Evolutionary conservation across 306 rosid genomes (phyloP).

Genomic region (Carpinus fangiana): DNA sequence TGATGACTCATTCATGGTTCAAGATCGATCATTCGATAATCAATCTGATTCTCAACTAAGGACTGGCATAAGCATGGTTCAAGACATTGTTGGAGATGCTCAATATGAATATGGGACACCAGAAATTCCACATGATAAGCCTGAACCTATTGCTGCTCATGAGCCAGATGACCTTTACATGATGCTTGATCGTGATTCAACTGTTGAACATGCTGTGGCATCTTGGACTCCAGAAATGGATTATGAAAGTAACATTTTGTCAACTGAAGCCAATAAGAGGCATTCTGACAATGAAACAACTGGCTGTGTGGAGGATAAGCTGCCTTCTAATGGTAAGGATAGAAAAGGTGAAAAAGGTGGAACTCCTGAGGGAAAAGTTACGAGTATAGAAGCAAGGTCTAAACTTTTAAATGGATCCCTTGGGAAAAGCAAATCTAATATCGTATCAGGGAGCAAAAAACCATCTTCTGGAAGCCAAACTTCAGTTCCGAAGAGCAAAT

Average conservation of each 20-base stretch:
- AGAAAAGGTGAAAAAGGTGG: conserved; percentile 40
- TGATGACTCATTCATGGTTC: conserved; percentile 96
- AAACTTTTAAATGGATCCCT: conserved; percentile 54
- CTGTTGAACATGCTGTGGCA: conserved; percentile 46
- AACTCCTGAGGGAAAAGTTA: conserved; percentile 46
- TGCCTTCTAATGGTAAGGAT: conserved; percentile 28
- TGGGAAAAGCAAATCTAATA: conserved; percentile 58
- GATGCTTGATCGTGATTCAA: conserved; percentile 83
- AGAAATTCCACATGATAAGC: conserved; percentile 44
- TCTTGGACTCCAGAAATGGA: conserved; percentile 92
- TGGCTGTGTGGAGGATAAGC: conserved; percentile 33
- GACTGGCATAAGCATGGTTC: conserved; percentile 55
- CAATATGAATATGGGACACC: conserved; percentile 45
- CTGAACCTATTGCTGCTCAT: conserved; percentile 38
- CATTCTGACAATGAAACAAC: conserved; percentile 31
- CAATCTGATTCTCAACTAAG: conserved; percentile 55
- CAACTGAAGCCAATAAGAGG: conserved; percentile 44
- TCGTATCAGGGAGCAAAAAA: conserved; percentile 54
- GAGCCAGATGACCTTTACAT: conserved; percentile 95
- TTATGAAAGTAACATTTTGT: conserved; percentile 49
- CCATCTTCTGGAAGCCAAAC: conserved; percentile 58
- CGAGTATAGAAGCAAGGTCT: conserved; percentile 60
- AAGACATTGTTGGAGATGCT: conserved; percentile 60
- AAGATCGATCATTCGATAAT: conserved; percentile 49
- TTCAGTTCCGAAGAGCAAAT: conserved; percentile 53